Percentiles rank a stretch among this genome's conserved stretches.
Conservation (phyloP, 2,329 filamentous ascomycete species). For the Hortaea sp. region DNA sequence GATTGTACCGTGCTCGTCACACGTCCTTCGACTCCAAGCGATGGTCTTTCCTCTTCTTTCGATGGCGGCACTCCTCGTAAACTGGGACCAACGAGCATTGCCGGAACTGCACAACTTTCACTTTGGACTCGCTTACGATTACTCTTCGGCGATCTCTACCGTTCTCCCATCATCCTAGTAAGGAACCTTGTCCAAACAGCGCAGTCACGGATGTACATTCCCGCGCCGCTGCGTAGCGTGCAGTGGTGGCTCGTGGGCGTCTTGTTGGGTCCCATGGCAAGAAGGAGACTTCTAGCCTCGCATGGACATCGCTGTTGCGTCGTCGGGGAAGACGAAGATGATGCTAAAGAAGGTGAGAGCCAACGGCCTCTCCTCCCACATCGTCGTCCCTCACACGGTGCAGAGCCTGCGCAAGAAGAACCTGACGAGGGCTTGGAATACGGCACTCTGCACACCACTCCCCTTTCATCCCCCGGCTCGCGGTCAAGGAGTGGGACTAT, state of each 20-base stretch:
- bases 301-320: neutral
- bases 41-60: too few species aligned
- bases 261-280: conserved; percentile 26
- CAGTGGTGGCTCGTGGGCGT: conserved; percentile 27
- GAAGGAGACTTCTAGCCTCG: conserved; percentile 15
- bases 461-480: neutral
- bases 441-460: conserved; percentile 7
- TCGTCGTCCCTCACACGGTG: neutral
- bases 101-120: conserved; percentile 5
- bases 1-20: too few species aligned
- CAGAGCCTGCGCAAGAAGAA: neutral
- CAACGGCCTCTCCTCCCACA: conserved; percentile 6
- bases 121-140: conserved; percentile 13
- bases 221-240: conserved; percentile 18
- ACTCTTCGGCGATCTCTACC: conserved; percentile 19
- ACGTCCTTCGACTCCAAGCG: too few species aligned
- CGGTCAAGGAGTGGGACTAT: neutral
- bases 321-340: neutral
- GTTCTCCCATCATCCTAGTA: conserved; percentile 20
- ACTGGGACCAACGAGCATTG: too few species aligned
- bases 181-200: conserved; percentile 21
- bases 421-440: conserved; percentile 11
- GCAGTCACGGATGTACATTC: conserved; percentile 18
- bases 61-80: too few species aligned
- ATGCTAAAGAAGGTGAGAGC: neutral